Evolutionary conservation across 1,139 yeast genomes (phyloP).

Genomic region (Scheffersomyces titani): DNA sequence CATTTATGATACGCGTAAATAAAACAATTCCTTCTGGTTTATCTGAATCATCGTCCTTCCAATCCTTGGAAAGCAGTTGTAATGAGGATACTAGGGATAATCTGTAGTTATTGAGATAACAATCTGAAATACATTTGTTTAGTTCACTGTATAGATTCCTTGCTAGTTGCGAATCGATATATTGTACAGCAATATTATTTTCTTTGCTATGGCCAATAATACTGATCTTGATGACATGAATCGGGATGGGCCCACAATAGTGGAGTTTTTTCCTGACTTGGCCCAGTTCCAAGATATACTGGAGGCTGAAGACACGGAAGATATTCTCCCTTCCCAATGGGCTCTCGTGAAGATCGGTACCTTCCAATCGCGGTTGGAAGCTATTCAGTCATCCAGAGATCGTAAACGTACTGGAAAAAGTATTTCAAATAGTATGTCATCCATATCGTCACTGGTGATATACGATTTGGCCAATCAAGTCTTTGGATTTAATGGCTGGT

Average conservation of each 20-base stretch:
- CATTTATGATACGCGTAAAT: background rate
- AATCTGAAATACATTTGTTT: background rate
- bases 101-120: background rate
- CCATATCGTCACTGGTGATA: slow-evolving; percentile 25
- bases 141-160: background rate
- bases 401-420: slow-evolving; percentile 7
- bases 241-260: slow-evolving; percentile 13
- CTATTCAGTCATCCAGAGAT: slow-evolving; percentile 20
- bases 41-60: background rate
- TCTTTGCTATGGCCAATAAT: background rate
- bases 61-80: background rate
- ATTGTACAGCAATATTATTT: background rate
- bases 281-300: slow-evolving; percentile 15
- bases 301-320: slow-evolving; percentile 1
- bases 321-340: slow-evolving; percentile 22
- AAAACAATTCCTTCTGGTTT: background rate
- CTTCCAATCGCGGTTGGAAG: slow-evolving; percentile 35
- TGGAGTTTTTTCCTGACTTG: slow-evolving; percentile 27
- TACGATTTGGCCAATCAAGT: slow-evolving; percentile 59
- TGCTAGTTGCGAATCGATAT: background rate
- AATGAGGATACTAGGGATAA: background rate
- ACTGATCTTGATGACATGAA: background rate
- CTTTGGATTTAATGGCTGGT: slow-evolving; percentile 73
- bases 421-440: slow-evolving; percentile 7
- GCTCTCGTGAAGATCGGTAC: slow-evolving; percentile 35